Percentiles rank a stretch among this genome's conserved stretches.
These are phyloP conservation scores for Gaeumannomyces tritici DNA, from an alignment of 2,329 filamentous ascomycete genomes.

Conservation along the genomic window DNA sequence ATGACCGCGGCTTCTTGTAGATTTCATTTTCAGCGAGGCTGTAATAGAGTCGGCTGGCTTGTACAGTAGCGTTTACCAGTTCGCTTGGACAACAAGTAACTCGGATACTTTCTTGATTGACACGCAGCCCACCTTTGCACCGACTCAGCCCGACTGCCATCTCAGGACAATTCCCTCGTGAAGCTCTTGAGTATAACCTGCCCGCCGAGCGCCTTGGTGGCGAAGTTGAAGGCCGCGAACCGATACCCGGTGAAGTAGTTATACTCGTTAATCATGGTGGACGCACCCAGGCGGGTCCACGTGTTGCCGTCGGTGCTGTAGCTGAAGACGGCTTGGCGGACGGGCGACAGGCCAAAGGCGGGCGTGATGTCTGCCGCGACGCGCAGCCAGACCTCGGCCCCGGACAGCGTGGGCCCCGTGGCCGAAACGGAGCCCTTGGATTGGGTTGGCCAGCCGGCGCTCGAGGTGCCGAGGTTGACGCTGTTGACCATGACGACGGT, in stretches of 20 bases:
- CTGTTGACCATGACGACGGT: conserved; percentile 19
- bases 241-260: conserved; percentile 38
- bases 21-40: too few relatives aligned
- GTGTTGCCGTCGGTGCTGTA: conserved; percentile 33
- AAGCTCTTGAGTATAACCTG: conserved; percentile 14
- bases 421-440: conserved; percentile 18
- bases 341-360: conserved; percentile 15
- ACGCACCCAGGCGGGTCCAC: conserved; percentile 23
- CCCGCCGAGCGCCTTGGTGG: conserved; percentile 31
- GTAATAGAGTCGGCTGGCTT: too few relatives aligned
- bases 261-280: conserved; percentile 30
- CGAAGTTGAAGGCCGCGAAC: conserved; percentile 39
- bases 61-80: too few relatives aligned
- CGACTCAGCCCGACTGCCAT: background rate
- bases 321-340: conserved; percentile 22
- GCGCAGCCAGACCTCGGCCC: conserved; percentile 23
- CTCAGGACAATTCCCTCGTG: background rate
- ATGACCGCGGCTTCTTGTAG: too few relatives aligned
- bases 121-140: too few relatives aligned
- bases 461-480: conserved; percentile 16
- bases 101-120: too few relatives aligned
- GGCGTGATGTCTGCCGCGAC: conserved; percentile 24
- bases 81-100: too few relatives aligned
- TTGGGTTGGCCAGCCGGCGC: conserved; percentile 18
- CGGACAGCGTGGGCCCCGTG: conserved; percentile 5